A percentile compares a stretch with the other conserved stretches of the same genome.
Conservation (phyloP, 768 basidiomycete genomes). For the Fomitopsis pulvina region DNA sequence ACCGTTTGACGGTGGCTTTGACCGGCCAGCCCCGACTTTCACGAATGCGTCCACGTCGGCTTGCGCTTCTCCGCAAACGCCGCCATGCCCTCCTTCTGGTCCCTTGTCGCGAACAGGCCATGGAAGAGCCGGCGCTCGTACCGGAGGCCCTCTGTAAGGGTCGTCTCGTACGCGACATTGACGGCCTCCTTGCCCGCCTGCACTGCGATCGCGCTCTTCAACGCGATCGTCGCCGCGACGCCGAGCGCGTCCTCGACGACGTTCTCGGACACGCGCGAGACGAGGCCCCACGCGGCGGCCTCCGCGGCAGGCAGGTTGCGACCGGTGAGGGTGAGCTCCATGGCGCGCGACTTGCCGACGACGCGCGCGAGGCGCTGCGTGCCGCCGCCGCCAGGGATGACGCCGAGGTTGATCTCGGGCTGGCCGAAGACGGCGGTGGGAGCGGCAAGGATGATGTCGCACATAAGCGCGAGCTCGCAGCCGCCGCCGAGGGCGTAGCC, state of each 20-base stretch:
- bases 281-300: conserved; percentile 79
- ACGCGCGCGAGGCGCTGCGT: conserved; percentile 83
- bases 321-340: conserved; percentile 93
- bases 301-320: conserved; percentile 74
- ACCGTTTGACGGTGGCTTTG: no score
- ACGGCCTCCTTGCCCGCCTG: conserved; percentile 92
- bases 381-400: conserved; percentile 92
- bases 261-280: conserved; percentile 69
- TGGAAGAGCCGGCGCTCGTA: conserved; percentile 92
- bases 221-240: conserved; percentile 71
- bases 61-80: conserved; percentile 95
- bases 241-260: conserved; percentile 85
- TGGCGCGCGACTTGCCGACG: conserved; percentile 88
- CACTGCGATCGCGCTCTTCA: conserved; percentile 77
- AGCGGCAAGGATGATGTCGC: conserved; percentile 90
- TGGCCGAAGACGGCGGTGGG: conserved; percentile 91
- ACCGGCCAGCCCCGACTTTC: no score
- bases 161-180: conserved; percentile 83
- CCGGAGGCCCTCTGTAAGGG: conserved; percentile 74
- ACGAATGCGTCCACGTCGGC: conserved; percentile 69
- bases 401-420: conserved; percentile 93
- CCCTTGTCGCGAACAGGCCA: conserved; percentile 83
- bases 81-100: conserved; percentile 95
- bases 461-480: conserved; percentile 94
- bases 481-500: conserved; percentile 96